Evolutionary conservation across 2,329 filamentous ascomycete genomes (phyloP).

Genomic region (Colletotrichum simmondsii): DNA sequence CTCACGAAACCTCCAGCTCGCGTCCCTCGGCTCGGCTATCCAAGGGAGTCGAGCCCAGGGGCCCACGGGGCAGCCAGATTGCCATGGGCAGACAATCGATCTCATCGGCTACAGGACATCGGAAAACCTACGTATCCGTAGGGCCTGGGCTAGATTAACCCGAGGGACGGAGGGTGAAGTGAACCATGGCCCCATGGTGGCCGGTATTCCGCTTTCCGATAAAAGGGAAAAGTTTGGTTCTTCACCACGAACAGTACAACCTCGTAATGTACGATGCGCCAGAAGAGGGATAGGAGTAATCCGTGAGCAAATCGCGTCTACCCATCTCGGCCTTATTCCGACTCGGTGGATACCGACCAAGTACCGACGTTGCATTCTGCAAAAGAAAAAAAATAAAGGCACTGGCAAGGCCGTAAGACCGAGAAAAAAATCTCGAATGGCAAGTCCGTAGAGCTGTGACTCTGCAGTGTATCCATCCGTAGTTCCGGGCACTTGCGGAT

Average conservation of each 20-base stretch:
- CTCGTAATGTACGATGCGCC: background rate
- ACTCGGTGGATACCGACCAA: slow-evolving; percentile 27
- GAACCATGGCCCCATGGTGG: background rate
- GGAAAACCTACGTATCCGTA: background rate
- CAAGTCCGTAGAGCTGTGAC: background rate
- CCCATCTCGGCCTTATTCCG: slow-evolving; percentile 32
- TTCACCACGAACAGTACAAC: background rate
- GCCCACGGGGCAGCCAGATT: background rate
- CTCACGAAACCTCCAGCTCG: background rate
- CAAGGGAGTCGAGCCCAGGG: background rate
- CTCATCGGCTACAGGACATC: background rate
- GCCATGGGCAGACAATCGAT: background rate
- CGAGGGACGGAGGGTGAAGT: background rate
- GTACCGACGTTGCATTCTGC: slow-evolving; percentile 27
- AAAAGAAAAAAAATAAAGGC: background rate
- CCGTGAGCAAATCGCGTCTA: background rate
- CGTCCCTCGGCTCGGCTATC: background rate
- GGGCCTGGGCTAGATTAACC: background rate
- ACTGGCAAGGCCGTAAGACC: background rate
- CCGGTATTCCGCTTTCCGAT: background rate
- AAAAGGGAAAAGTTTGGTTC: background rate
- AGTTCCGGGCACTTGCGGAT: background rate
- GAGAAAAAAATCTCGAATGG: background rate
- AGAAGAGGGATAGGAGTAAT: background rate
- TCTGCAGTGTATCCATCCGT: background rate